phyloP scores from a whole-genome alignment of 805 yeast genomes.

The Saturnispora halmiae region DNA sequence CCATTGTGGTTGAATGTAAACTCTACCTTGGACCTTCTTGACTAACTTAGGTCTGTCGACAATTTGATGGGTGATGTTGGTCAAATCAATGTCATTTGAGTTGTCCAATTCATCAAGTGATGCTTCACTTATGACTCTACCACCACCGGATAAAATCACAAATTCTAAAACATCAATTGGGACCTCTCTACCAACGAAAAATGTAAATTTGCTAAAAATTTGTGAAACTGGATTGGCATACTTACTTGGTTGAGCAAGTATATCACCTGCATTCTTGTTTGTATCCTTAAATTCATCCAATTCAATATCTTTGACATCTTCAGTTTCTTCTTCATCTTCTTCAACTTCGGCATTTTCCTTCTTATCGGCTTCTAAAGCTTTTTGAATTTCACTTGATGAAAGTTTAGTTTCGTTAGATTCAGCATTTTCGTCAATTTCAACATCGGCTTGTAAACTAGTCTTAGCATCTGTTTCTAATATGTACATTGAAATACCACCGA shows the following conservation, averaged over 20 bases:
- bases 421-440: conserved; percentile 17
- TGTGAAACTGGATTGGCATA: conserved; percentile 50
- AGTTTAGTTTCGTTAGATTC: conserved; percentile 31
- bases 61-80: conserved; percentile 82
- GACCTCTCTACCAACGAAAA: conserved; percentile 91
- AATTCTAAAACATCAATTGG: conserved; percentile 87
- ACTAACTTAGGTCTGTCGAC: conserved; percentile 81
- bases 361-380: conserved; percentile 48
- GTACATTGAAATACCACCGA: conserved; percentile 83
- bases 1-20: conserved; percentile 98
- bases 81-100: conserved; percentile 46
- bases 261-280: conserved; percentile 57
- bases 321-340: conserved; percentile 31
- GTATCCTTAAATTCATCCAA: conserved; percentile 67
- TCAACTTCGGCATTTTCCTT: conserved; percentile 32
- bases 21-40: conserved; percentile 79
- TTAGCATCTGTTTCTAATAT: conserved; percentile 51
- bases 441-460: conserved; percentile 29
- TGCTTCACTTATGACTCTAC: conserved; percentile 75
- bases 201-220: conserved; percentile 65
- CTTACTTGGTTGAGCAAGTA: conserved; percentile 61
- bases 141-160: conserved; percentile 78
- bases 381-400: conserved; percentile 34
- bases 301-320: conserved; percentile 36
- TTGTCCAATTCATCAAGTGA: conserved; percentile 64